Base-by-base conservation (phyloP, 2,329 filamentous ascomycete genomes). In the Tolypocladium sp. region DNA sequence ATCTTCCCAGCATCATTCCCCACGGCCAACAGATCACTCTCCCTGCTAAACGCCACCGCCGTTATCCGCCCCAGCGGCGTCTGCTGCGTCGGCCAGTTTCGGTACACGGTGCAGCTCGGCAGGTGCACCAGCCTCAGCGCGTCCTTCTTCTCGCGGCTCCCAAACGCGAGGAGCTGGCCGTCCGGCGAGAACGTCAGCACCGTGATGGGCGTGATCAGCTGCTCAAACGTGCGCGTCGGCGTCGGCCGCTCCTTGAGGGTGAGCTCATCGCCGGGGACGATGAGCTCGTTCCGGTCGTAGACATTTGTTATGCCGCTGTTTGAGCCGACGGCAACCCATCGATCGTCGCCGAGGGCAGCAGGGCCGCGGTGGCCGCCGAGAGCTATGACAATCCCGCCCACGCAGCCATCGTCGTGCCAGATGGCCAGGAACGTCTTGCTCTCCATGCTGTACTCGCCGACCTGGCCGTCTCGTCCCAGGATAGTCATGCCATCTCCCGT, bases 41-140 rank as follows among this genome's bases (percentile, higher is more conserved):
- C 79, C 7, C 77, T 79, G 25, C 82, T 82, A 70, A 91, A 89
- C 3, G 89, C 87, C 61, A 92, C 83, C 1, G 85, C 80, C 2
- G 90, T 90, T 64, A 97, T 86, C 60, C 91, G 82, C 0, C 94
- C 94, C 62, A 99, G 75, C 1, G 92, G 92, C 59, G 94, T 99
- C 71, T 89, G 87, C 63, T 86, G 84, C 58, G 93, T 99, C 30
- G 94, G 94, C 94, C 94, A 99, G 74, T 99, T 99, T 68, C 88
- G 86, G 80, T 94, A 99, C 25, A 97, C 91, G 1, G 92, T 96
- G 73, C 92, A 96, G 65, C 85, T 92, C 0, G 93, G 92, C 65
- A 99, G 76, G 73, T 99, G 94, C 38, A 93, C 91, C 64, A 99
- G 76, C 68, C 89, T 82, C 71, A 99, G 76, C 0, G 92, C 91